Base-by-base conservation (phyloP, 148 eudicot species). In the Drosera capensis region DNA sequence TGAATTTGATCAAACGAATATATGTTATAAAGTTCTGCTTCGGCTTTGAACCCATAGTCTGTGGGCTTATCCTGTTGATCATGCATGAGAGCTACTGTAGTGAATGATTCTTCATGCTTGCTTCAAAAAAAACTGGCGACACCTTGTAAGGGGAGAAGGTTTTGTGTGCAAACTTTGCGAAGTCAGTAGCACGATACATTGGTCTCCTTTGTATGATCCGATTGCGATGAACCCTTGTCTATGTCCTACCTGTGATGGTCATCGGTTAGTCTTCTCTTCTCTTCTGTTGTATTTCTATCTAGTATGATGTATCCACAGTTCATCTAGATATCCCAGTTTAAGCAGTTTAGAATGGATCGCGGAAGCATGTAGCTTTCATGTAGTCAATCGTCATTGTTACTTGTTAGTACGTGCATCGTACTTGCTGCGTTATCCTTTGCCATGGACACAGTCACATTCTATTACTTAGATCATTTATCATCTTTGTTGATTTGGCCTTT, bases 161-260 rank as follows among this genome's bases (percentile, higher is more conserved):
- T 67, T 46, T 79, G 74, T 47, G 3, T 84, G 94, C 73, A 85
- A 68, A 55, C 65, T 80, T 28, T 80, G 95, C 50, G 72, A 70
- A 38, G 82, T 73, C 26, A 77, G 67, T 48, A 63, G 70, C 40
- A 63, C 78, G 1, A 70, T 85, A 52, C 55, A 67, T 43, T 85
- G 95, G 95, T 80, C 90, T 8, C 90, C 90, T 3, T 54, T 85
- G 60, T 77, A 67, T 69, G 94, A 84, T 68, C 94, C 87, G 0
- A 35, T 68, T 43, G 54, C 65, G 23, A 68, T 62, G 20, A 68
- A 68, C 51, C 72, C 72, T 39, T 68, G 72, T 31, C 56, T 51
- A 45, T 68, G 72, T 34, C 72, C 72, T 29, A 68, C 72, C 29
- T 68, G 72, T 14, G 72, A 68, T n/a, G 72, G 60, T 41, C 68